Evolutionary conservation across 1,284 basidiomycete genomes (phyloP).

Genomic region (Pascua sp.): DNA sequence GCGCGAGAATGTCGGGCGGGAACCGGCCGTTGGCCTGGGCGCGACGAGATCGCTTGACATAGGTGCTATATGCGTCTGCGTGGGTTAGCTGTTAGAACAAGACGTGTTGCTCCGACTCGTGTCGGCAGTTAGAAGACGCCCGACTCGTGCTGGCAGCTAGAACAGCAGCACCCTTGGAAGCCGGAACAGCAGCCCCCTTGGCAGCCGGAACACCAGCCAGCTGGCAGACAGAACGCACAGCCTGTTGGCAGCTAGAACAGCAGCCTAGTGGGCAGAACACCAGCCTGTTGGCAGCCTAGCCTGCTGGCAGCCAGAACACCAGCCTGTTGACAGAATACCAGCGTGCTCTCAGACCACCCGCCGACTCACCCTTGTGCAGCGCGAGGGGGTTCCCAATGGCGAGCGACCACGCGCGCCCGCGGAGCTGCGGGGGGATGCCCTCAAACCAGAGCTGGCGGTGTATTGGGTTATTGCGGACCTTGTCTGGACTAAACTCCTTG

Average conservation of each 20-base stretch:
- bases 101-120: too few species aligned
- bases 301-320: too few species aligned
- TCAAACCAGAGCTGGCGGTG: slow-evolving; percentile 84
- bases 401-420: slow-evolving; percentile 80
- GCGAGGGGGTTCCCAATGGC: slow-evolving; percentile 86
- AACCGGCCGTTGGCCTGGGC: slow-evolving; percentile 69
- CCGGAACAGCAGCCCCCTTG: too few species aligned
- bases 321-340: background rate
- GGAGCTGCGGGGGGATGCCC: slow-evolving; percentile 80
- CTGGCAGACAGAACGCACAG: too few species aligned
- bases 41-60: slow-evolving; percentile 68
- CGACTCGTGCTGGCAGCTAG: too few species aligned
- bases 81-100: background rate
- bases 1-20: slow-evolving; percentile 63
- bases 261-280: too few species aligned
- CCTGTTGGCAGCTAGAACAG: too few species aligned
- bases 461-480: slow-evolving; percentile 39
- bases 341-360: background rate
- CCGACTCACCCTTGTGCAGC: slow-evolving; percentile 69
- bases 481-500: slow-evolving; percentile 25
- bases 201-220: background rate
- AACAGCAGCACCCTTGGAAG: too few species aligned
- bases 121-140: background rate
- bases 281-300: too few species aligned
- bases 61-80: slow-evolving; percentile 72